Percentiles rank a stretch among this genome's conserved stretches.
Conservation (phyloP, 1,284 basidiomycete species). For the Marasmius sp. region DNA sequence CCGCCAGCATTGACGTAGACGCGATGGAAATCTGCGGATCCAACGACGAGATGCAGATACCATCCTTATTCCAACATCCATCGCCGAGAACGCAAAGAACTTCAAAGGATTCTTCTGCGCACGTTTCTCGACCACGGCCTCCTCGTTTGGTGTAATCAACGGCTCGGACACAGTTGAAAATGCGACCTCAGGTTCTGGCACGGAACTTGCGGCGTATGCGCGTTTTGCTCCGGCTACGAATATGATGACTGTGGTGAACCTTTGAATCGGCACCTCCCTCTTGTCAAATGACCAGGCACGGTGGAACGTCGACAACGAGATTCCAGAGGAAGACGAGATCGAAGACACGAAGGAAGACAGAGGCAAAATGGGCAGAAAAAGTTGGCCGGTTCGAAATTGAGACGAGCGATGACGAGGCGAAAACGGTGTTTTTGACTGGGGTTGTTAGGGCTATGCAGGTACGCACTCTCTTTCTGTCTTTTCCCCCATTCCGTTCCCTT, state of each 20-base stretch:
- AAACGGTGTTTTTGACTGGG: slow-evolving; percentile 64
- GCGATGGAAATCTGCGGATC: slow-evolving; percentile 63
- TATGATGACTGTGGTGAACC: slow-evolving; percentile 38
- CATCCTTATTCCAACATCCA: slow-evolving; percentile 61
- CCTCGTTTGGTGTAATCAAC: slow-evolving; percentile 43
- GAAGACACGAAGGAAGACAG: slow-evolving; percentile 54
- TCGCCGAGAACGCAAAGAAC: slow-evolving; percentile 45
- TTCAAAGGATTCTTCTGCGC: slow-evolving; percentile 78
- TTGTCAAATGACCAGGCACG: slow-evolving; percentile 77
- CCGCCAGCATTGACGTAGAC: slow-evolving; percentile 46
- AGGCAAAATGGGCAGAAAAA: slow-evolving; percentile 73
- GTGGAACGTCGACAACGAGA: slow-evolving; percentile 58
- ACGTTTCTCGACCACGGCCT: slow-evolving; percentile 58
- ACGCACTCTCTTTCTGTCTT: slow-evolving; percentile 5
- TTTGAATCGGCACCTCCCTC: slow-evolving; percentile 77
- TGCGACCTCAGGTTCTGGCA: slow-evolving; percentile 33
- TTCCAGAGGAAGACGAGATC: slow-evolving; percentile 59
- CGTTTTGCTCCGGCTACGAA: slow-evolving; percentile 36
- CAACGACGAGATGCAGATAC: slow-evolving; percentile 74
- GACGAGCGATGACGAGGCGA: slow-evolving; percentile 49
- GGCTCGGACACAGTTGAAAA: slow-evolving; percentile 15
- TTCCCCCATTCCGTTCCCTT: not conserved
- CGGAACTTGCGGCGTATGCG: slow-evolving; percentile 60
- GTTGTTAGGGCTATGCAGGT: slow-evolving; percentile 72
- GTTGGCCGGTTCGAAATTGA: slow-evolving; percentile 62